Evolutionary conservation across 129 eudicot genomes (phyloP).

Genomic region (Tanacetum coccineum): DNA sequence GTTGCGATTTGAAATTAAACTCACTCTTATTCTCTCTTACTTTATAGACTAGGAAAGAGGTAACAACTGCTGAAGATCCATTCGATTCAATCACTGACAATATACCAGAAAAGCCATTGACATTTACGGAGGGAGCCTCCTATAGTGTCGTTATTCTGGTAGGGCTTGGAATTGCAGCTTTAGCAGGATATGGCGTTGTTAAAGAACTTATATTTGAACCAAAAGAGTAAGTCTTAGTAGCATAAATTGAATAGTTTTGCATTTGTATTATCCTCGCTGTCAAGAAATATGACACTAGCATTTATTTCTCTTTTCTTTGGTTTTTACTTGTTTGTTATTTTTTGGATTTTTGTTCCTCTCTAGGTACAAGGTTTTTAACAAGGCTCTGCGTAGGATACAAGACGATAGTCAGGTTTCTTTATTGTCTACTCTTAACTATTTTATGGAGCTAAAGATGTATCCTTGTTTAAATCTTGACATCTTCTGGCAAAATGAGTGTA

Average conservation of each 20-base stretch:
- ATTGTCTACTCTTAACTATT: background rate
- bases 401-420: conserved; percentile 76
- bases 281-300: no score
- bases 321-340: background rate
- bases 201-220: conserved; percentile 92
- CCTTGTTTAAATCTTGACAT: no score
- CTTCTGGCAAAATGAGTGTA: no score
- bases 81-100: conserved; percentile 92
- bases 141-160: conserved; percentile 64
- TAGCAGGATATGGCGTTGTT: conserved; percentile 85
- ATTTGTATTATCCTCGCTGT: background rate
- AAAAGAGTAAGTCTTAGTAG: conserved; percentile 92
- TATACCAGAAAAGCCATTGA: conserved; percentile 92
- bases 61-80: conserved; percentile 82
- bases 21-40: background rate
- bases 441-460: background rate
- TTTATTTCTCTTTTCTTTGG: background rate
- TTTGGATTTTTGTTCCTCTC: background rate
- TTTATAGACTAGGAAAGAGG: conserved; percentile 57
- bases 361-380: conserved; percentile 89
- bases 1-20: conserved; percentile 4
- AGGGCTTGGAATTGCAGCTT: conserved; percentile 91
- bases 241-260: conserved; percentile 17
- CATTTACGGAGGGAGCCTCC: conserved; percentile 92
- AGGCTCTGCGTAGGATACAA: conserved; percentile 77